Percentiles rank a stretch among this genome's conserved stretches.
phyloP scores from a whole-genome alignment of 169 alveolate species.

The Theileria parva region DNA sequence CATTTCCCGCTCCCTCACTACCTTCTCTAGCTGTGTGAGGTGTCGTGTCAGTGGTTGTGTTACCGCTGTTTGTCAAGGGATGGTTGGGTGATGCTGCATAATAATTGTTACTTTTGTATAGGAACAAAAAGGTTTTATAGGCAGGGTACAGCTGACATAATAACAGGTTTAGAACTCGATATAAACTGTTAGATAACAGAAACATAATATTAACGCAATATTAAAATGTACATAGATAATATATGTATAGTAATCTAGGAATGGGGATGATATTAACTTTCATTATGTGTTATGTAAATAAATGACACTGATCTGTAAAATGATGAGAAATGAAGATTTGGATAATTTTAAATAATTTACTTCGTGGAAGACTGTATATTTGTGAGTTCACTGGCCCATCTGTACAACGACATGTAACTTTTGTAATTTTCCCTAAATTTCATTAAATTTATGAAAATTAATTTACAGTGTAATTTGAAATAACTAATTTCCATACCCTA shows the following conservation, averaged over 20 bases:
- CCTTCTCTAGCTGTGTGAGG: not conserved
- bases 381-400: slow-evolving; percentile 48
- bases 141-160: slow-evolving; percentile 67
- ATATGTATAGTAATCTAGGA: not conserved
- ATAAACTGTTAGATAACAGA: slow-evolving; percentile 29
- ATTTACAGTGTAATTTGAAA: not conserved
- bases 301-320: slow-evolving; percentile 5
- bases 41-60: not conserved
- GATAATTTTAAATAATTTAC: slow-evolving; percentile 3
- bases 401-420: slow-evolving; percentile 48
- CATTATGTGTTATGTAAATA: slow-evolving; percentile 10
- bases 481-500: slow-evolving; percentile 18
- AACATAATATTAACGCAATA: not conserved
- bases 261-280: not conserved
- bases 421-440: slow-evolving; percentile 21
- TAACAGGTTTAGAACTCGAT: slow-evolving; percentile 42
- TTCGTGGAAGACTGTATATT: slow-evolving; percentile 4
- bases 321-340: not conserved
- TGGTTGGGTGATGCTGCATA: not conserved
- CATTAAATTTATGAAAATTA: not conserved
- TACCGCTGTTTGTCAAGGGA: not conserved
- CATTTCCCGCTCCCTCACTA: not conserved
- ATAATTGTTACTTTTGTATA: slow-evolving; percentile 17
- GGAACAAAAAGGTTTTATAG: slow-evolving; percentile 43
- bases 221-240: not conserved